These are phyloP conservation scores for Mycothermus thermophilus DNA, from an alignment of 495 filamentous ascomycete genomes.

Conservation along the genomic window DNA sequence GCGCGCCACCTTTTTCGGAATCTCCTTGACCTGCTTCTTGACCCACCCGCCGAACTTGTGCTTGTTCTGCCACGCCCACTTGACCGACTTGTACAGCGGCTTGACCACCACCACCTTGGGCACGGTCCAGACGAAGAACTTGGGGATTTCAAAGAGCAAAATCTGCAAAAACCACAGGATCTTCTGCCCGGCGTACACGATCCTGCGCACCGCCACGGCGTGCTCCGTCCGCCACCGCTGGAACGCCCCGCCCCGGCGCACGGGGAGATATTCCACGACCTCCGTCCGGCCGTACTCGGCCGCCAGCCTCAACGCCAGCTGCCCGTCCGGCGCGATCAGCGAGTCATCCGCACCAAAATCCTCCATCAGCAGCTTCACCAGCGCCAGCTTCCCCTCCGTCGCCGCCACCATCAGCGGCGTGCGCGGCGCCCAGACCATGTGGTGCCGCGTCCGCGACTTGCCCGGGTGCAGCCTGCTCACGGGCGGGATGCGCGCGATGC, in stretches of 20 bases:
- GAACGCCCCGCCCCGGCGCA: conserved; percentile 19
- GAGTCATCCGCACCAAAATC: conserved; percentile 17
- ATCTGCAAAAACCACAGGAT: conserved; percentile 14
- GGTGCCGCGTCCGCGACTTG: neutral
- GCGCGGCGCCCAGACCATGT: too few relatives aligned
- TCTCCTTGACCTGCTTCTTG: conserved; percentile 8
- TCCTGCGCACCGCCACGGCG: conserved; percentile 10
- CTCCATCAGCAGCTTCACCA: conserved; percentile 15
- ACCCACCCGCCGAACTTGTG: conserved; percentile 15
- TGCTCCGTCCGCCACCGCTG: conserved; percentile 15
- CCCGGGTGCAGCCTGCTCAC: neutral
- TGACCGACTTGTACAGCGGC: conserved; percentile 4
- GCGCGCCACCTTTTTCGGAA: conserved; percentile 7
- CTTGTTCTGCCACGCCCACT: conserved; percentile 19
- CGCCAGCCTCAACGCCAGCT: conserved; percentile 19
- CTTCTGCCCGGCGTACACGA: conserved; percentile 8
- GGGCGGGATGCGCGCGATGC: neutral
- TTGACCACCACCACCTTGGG: conserved; percentile 20
- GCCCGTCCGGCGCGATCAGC: conserved; percentile 18
- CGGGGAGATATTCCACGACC: conserved; percentile 19
- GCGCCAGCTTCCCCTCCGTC: conserved; percentile 10
- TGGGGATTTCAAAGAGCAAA: conserved; percentile 18
- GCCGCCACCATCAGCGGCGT: conserved; percentile 23
- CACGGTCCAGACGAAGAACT: conserved; percentile 18
- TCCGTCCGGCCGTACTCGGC: conserved; percentile 16